phyloP scores from a whole-genome alignment of 1,284 basidiomycete species.

The Agaricales sp. region DNA sequence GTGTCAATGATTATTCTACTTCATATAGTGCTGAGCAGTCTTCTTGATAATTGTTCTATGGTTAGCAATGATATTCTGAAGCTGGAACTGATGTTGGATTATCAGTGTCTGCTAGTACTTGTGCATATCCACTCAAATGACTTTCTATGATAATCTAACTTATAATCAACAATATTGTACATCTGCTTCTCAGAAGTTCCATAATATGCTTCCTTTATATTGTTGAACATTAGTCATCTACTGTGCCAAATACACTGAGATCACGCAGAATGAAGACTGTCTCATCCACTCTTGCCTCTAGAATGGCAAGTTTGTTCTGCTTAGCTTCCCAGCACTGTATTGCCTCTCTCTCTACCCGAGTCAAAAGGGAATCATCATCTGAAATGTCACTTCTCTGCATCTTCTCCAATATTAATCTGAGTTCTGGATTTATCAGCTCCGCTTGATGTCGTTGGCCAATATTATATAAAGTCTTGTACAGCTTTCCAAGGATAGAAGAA shows the following conservation, averaged over 20 bases:
- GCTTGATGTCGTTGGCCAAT: slow-evolving; percentile 60
- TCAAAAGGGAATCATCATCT: slow-evolving; percentile 58
- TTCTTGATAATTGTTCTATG: too few species aligned
- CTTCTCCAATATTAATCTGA: slow-evolving; percentile 69
- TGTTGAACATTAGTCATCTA: slow-evolving; percentile 27
- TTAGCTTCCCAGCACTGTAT: slow-evolving; percentile 60
- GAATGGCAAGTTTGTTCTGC: slow-evolving; percentile 58
- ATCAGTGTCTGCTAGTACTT: too few species aligned
- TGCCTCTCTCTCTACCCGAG: slow-evolving; percentile 60
- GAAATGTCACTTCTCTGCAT: slow-evolving; percentile 73
- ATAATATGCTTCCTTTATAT: too few species aligned
- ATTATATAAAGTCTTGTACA: slow-evolving; percentile 87
- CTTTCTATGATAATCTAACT: too few species aligned
- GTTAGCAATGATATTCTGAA: too few species aligned
- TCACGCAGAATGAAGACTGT: slow-evolving; percentile 80
- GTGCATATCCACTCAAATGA: too few species aligned
- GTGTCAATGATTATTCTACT: too few species aligned
- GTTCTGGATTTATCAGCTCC: slow-evolving; percentile 55
- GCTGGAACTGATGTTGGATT: too few species aligned
- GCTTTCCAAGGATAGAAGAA: slow-evolving; percentile 58
- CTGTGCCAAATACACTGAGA: slow-evolving; percentile 32
- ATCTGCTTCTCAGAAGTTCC: too few species aligned
- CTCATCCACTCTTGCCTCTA: slow-evolving; percentile 77
- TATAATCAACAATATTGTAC: too few species aligned
- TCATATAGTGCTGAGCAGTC: too few species aligned